A percentile compares a stretch with the other conserved stretches of the same genome.
Conservation (phyloP, 352 stramenopile genomes). For the Pythium apleroticum region DNA sequence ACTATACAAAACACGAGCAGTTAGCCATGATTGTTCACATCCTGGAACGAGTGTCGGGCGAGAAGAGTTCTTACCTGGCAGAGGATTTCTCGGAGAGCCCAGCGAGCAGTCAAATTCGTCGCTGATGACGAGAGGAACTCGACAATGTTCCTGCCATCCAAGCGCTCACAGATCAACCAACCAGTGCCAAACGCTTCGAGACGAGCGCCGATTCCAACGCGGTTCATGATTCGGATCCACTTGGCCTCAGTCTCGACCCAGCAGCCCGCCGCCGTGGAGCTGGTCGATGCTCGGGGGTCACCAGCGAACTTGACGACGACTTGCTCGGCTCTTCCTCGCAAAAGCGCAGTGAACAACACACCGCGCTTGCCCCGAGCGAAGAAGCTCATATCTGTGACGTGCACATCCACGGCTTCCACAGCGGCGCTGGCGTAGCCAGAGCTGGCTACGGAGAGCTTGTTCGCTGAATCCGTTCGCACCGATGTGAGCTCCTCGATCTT, state of each 20-base stretch:
- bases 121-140: conserved; percentile 45
- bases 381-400: conserved; percentile 44
- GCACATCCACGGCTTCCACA: conserved; percentile 25
- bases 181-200: conserved; percentile 42
- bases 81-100: conserved; percentile 62
- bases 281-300: conserved; percentile 26
- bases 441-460: background rate
- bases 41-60: background rate
- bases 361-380: conserved; percentile 69
- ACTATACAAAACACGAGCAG: conserved; percentile 27
- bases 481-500: conserved; percentile 59
- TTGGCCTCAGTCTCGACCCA: conserved; percentile 51
- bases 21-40: background rate
- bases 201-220: conserved; percentile 53
- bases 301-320: conserved; percentile 58
- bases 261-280: conserved; percentile 27
- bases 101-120: conserved; percentile 38
- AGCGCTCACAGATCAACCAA: conserved; percentile 64
- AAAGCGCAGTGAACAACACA: conserved; percentile 50
- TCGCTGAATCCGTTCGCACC: conserved; percentile 8
- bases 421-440: conserved; percentile 10
- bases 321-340: conserved; percentile 11
- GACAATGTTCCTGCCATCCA: conserved; percentile 59
- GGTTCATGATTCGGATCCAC: conserved; percentile 64
- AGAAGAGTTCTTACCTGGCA: conserved; percentile 40